These are phyloP conservation scores for Fomes fomentarius DNA, from an alignment of 1,284 basidiomycete species.

Conservation along the genomic window DNA sequence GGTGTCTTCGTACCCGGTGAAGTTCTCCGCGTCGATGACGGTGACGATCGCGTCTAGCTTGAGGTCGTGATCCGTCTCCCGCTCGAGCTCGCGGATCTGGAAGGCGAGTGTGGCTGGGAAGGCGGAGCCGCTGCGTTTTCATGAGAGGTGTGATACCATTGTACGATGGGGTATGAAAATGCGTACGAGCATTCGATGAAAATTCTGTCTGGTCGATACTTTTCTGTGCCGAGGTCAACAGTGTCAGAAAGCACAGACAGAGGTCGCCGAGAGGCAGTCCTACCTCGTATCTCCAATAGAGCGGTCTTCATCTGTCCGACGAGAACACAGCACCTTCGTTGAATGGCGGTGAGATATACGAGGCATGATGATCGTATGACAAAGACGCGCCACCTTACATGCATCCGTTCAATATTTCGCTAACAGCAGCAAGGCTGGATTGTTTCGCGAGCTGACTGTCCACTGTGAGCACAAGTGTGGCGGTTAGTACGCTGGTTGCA, in stretches of 20 bases:
- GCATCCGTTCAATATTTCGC: conserved; percentile 92
- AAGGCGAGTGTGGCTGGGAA: conserved; percentile 91
- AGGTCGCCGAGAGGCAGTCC: conserved; percentile 7
- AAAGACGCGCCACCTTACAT: conserved; percentile 53
- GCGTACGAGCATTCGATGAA: conserved; percentile 91
- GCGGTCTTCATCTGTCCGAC: conserved; percentile 93
- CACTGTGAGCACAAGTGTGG: conserved; percentile 46
- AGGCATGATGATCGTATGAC: neutral
- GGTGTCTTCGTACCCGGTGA: conserved; percentile 87
- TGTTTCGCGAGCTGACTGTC: conserved; percentile 87
- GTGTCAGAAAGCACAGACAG: no score
- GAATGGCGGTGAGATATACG: neutral
- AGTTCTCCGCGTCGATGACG: conserved; percentile 90
- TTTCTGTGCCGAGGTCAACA: conserved; percentile 64
- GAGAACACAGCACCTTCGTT: conserved; percentile 81
- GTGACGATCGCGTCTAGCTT: conserved; percentile 89
- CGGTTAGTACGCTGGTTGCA: neutral
- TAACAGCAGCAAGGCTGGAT: conserved; percentile 81
- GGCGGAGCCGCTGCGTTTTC: conserved; percentile 77
- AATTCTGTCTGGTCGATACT: conserved; percentile 82
- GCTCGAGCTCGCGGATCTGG: conserved; percentile 87
- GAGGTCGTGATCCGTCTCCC: conserved; percentile 73
- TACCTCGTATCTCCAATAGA: conserved; percentile 82
- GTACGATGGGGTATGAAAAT: conserved; percentile 2
- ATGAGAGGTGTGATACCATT: neutral